phyloP scores from a whole-genome alignment of 2,329 filamentous ascomycete species.

The Trichoderma hamatum region DNA sequence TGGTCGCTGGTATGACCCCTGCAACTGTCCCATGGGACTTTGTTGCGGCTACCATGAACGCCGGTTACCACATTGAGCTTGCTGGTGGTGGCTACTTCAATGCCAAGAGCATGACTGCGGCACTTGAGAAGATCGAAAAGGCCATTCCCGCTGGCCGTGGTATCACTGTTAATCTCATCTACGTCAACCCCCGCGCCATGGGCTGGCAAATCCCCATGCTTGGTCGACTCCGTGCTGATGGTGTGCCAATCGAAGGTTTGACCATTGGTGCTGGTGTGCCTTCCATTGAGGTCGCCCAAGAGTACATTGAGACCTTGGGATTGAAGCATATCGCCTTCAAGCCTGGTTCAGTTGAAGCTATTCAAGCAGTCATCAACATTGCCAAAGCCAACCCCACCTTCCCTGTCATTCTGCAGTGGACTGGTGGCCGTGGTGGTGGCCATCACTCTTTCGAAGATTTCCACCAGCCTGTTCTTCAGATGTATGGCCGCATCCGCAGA shows the following conservation, averaged over 20 bases:
- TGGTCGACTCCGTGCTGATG: constrained; percentile 76
- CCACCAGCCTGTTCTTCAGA: constrained; percentile 85
- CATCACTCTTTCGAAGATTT: constrained; percentile 97
- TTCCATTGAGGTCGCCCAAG: constrained; percentile 88
- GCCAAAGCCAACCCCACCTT: constrained; percentile 92
- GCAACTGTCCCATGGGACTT: constrained; percentile 90
- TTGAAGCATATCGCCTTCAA: constrained; percentile 95
- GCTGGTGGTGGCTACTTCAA: constrained; percentile 89
- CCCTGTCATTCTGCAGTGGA: constrained; percentile 94
- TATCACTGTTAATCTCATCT: constrained; percentile 89
- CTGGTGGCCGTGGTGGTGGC: constrained; percentile 87
- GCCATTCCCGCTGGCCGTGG: constrained; percentile 82
- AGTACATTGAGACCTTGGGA: constrained; percentile 90
- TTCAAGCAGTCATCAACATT: constrained; percentile 88
- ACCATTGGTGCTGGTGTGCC: constrained; percentile 93
- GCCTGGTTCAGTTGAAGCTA: constrained; percentile 84
- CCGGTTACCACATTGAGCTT: constrained; percentile 91
- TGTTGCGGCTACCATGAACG: constrained; percentile 88
- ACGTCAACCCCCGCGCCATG: constrained; percentile 88
- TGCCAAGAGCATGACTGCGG: constrained; percentile 78
- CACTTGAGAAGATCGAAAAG: constrained; percentile 81
- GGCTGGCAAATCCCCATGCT: constrained; percentile 89
- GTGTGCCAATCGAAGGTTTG: constrained; percentile 87
- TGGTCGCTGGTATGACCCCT: constrained; percentile 95
- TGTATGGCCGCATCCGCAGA: constrained; percentile 86